Evolutionary conservation across 148 eudicot genomes (phyloP).

Genomic region (Diospyros kaki): DNA sequence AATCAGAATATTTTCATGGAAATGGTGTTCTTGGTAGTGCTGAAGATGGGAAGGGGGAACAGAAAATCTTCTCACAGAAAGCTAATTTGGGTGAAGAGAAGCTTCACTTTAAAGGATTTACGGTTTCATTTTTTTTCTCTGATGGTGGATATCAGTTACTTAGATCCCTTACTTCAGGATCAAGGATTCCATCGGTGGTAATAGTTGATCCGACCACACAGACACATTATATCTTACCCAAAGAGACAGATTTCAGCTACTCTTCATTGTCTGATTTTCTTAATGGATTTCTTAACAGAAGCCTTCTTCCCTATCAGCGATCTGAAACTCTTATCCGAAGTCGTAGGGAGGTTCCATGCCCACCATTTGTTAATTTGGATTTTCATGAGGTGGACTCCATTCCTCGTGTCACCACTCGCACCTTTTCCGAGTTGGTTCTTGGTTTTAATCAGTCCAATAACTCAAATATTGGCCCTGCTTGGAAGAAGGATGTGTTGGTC

Average conservation of each 20-base stretch:
- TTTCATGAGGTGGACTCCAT: conserved; percentile 69
- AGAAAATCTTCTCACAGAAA: conserved; percentile 12
- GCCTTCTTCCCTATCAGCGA: conserved; percentile 61
- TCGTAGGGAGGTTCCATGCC: conserved; percentile 40
- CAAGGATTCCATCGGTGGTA: conserved; percentile 61
- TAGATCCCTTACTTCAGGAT: conserved; percentile 49
- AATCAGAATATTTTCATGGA: conserved; percentile 18
- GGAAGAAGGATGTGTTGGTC: conserved; percentile 67
- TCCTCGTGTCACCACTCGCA: conserved; percentile 53
- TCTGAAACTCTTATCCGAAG: conserved; percentile 38
- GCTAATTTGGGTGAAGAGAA: conserved; percentile 22
- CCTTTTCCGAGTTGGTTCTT: conserved; percentile 66
- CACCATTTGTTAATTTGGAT: conserved; percentile 87
- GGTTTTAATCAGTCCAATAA: conserved; percentile 43
- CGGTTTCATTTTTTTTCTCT: conserved; percentile 55
- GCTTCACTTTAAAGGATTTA: conserved; percentile 26
- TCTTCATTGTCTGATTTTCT: conserved; percentile 47
- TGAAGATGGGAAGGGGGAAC: conserved; percentile 27
- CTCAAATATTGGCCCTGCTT: conserved; percentile 30
- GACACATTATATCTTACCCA: conserved; percentile 61
- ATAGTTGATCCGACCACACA: conserved; percentile 69
- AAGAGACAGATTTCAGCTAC: conserved; percentile 36
- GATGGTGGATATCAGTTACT: conserved; percentile 69
- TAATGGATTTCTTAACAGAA: conserved; percentile 57
- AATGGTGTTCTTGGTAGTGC: conserved; percentile 21